phyloP scores from a whole-genome alignment of 1,284 basidiomycete genomes.

The Meira miltonrushii region DNA sequence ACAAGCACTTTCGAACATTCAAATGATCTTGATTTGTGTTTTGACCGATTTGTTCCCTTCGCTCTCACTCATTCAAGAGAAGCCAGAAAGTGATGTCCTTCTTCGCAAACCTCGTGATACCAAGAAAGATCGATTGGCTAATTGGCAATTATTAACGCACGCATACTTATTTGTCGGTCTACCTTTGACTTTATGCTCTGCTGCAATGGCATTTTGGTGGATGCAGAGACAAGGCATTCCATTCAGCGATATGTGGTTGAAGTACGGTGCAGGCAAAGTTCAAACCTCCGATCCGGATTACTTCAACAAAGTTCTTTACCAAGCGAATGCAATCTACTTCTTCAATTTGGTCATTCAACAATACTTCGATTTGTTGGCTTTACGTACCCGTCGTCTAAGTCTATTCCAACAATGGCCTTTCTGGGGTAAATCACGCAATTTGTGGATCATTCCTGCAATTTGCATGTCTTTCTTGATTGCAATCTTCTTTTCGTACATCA shows the following conservation, averaged over 20 bases:
- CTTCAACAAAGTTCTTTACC: conserved; percentile 54
- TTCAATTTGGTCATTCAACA: conserved; percentile 67
- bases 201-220: conserved; percentile 57
- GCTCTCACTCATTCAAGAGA: conserved; percentile 61
- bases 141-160: conserved; percentile 61
- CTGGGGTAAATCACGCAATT: conserved; percentile 23
- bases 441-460: conserved; percentile 28
- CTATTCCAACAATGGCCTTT: conserved; percentile 49
- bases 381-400: conserved; percentile 58
- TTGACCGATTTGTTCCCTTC: conserved; percentile 58
- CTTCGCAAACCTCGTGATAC: conserved; percentile 64
- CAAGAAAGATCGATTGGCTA: conserved; percentile 57
- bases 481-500: conserved; percentile 39
- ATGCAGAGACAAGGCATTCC: conserved; percentile 60
- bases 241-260: conserved; percentile 56
- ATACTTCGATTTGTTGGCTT: conserved; percentile 56
- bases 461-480: conserved; percentile 27
- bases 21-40: conserved; percentile 59
- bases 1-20: conserved; percentile 59
- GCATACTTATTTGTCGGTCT: conserved; percentile 65
- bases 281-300: conserved; percentile 34
- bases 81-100: conserved; percentile 61
- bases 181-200: conserved; percentile 58
- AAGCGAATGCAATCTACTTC: conserved; percentile 54
- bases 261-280: conserved; percentile 57